Evolutionary conservation across 148 eudicot genomes (phyloP), one percentile per base, ranked within the genome.

Genomic region (Pouteria glomerata): DNA sequence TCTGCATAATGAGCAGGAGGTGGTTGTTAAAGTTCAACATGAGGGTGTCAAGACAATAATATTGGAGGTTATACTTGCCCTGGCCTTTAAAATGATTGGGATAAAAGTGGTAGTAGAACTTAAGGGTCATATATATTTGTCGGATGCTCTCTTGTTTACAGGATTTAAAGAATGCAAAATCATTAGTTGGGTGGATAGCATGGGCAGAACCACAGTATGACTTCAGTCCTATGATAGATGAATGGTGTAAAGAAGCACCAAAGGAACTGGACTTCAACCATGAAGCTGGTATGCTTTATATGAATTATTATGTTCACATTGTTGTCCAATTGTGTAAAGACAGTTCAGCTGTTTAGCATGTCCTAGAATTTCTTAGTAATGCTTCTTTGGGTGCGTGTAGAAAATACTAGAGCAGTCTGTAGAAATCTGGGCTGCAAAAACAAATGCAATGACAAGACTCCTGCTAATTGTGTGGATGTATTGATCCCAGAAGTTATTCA

Each of bases 191-290:
- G 74, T 95, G 99, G 99, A 87, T 95, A 78, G 99, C 99, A 51
- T 95, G 99, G 99, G 99, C 99, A 47, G 99, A 95, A 80, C 99
- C 99, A 58, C 96, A 88, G 67, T 95, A 90, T 78, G 80, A 95
- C 80, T 95, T 95, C 79, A 89, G 90, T 74, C 94, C 99, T 23
- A 90, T 92, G 89, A 95, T 95, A 81, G 96, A 95, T 81, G 99
- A 95, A 78, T 95, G 99, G 99, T 92, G 97, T 78, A 88, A 78
- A 78, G 99, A 95, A 87, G 89, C 97, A 75, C 97, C 99, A 13
- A 95, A 83, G 79, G 97, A 94, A 82, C 87, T 91, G 68, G 93
- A 92, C 77, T 92, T 95, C 78, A 90, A 92, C 77, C 84, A 76
- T 83, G 99, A 95, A 82, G 97, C 99, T 84, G 97, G 99, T 95